A percentile compares a stretch with the other conserved stretches of the same genome.
Conservation (phyloP, 495 filamentous ascomycete species). For the Elasticomyces elasticus region DNA sequence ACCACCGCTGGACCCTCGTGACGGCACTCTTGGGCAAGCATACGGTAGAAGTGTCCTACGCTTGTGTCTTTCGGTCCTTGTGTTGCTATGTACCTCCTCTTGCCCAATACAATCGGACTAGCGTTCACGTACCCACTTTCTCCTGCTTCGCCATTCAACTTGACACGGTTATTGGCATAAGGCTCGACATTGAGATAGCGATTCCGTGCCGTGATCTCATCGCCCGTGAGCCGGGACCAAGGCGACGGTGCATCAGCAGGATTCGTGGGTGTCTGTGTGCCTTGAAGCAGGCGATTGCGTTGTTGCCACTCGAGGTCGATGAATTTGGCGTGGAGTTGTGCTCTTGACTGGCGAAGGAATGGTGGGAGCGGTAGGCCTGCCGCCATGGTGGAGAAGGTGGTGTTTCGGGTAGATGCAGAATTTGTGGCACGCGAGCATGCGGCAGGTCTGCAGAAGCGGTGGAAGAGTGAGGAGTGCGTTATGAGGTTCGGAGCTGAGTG, state of each 20-base stretch:
- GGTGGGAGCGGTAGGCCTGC: slow-evolving; percentile 20
- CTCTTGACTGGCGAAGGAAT: slow-evolving; percentile 28
- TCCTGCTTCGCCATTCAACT: slow-evolving; percentile 69
- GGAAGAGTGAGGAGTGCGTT: background rate
- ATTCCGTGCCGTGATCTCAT: slow-evolving; percentile 51
- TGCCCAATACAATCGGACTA: slow-evolving; percentile 64
- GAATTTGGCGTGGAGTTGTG: slow-evolving; percentile 42
- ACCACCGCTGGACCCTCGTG: slow-evolving; percentile 69
- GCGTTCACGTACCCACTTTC: slow-evolving; percentile 93
- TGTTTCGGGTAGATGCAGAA: slow-evolving; percentile 4
- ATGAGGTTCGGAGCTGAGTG: background rate
- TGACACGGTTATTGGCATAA: slow-evolving; percentile 75
- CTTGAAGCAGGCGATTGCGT: slow-evolving; percentile 42
- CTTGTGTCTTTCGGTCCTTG: slow-evolving; percentile 67
- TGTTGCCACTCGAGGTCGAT: slow-evolving; percentile 54
- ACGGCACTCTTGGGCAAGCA: slow-evolving; percentile 69
- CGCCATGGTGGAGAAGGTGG: slow-evolving; percentile 6
- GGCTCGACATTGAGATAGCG: slow-evolving; percentile 80
- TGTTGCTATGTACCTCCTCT: slow-evolving; percentile 56
- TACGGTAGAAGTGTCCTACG: slow-evolving; percentile 82
- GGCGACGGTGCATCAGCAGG: slow-evolving; percentile 36
- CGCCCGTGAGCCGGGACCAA: slow-evolving; percentile 46
- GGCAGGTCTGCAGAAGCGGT: slow-evolving; percentile 1
- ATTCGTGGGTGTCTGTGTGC: slow-evolving; percentile 21
- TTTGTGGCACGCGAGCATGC: slow-evolving; percentile 8